These are phyloP conservation scores for Dryas alaskensis DNA, from an alignment of 306 rosid genomes.

Conservation along the genomic window DNA sequence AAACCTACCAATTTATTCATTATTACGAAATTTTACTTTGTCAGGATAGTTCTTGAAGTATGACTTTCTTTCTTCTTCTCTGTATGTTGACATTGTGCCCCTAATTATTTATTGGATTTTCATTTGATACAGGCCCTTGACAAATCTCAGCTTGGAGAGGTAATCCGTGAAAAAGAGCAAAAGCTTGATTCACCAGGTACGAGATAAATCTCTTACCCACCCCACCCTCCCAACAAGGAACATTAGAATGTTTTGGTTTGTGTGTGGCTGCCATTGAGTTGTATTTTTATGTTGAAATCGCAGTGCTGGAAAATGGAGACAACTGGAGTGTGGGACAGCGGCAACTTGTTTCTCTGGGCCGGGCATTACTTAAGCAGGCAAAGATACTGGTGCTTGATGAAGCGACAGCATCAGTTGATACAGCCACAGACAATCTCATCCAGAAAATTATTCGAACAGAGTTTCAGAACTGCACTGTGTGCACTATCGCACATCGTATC, in stretches of 20 bases:
- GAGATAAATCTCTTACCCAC: conserved; percentile 2
- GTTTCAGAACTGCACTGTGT: conserved; percentile 82
- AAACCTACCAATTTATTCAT: not conserved
- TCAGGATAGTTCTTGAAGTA: not conserved
- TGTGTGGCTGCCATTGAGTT: conserved; percentile 9
- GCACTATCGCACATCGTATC: conserved; percentile 90
- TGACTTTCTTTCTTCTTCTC: conserved; percentile 5
- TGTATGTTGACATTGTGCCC: not conserved
- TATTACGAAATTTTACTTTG: not conserved
- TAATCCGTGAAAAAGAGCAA: conserved; percentile 59
- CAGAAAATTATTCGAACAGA: conserved; percentile 81
- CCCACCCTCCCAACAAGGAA: not conserved
- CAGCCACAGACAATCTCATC: conserved; percentile 86
- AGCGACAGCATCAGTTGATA: conserved; percentile 97
- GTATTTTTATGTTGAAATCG: conserved; percentile 24
- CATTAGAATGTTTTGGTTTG: not conserved
- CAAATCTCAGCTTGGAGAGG: conserved; percentile 80
- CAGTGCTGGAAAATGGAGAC: conserved; percentile 99
- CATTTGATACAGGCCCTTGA: conserved; percentile 64
- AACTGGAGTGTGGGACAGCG: conserved; percentile 99
- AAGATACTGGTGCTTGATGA: conserved; percentile 93
- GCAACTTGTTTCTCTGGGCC: conserved; percentile 90
- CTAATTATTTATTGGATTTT: not conserved
- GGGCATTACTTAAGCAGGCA: conserved; percentile 92
- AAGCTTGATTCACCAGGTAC: conserved; percentile 84